Evolutionary conservation across 2,329 filamentous ascomycete species (phyloP).

Genomic region (Cercospora berteroae): DNA sequence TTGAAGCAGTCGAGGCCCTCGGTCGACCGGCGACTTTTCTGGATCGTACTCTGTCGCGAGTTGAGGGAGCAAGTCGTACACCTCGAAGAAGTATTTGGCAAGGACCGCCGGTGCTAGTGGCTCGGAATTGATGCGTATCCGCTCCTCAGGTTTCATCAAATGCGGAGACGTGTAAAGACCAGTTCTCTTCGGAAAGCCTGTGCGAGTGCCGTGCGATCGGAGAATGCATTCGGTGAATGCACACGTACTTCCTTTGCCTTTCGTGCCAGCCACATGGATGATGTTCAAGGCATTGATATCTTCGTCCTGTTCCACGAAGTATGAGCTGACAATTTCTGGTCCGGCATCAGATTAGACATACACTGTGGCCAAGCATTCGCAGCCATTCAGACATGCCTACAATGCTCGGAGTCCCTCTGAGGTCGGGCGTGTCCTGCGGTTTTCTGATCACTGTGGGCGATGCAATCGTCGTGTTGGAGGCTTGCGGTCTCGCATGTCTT

Average conservation of each 20-base stretch:
- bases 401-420: conserved; percentile 25
- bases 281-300: conserved; percentile 35
- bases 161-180: conserved; percentile 86
- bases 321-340: neutral
- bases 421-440: neutral
- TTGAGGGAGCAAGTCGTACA: conserved; percentile 64
- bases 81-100: conserved; percentile 74
- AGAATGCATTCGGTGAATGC: conserved; percentile 78
- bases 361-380: conserved; percentile 25
- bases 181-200: conserved; percentile 41
- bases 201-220: conserved; percentile 49
- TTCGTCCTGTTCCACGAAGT: conserved; percentile 13
- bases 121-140: conserved; percentile 72
- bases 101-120: conserved; percentile 68
- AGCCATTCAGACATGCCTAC: conserved; percentile 31
- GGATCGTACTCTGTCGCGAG: conserved; percentile 43
- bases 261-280: conserved; percentile 87
- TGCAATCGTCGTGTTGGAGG: neutral
- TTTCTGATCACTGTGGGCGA: neutral
- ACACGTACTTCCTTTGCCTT: conserved; percentile 87
- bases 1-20: conserved; percentile 64
- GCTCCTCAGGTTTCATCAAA: conserved; percentile 74
- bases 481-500: neutral
- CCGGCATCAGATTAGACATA: conserved; percentile 5
- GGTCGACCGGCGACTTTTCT: conserved; percentile 61